Evolutionary conservation across 225 moss, liverwort and hornwort species (phyloP), one percentile per base, ranked within the genome.

Genomic region (Climacium dendroides): DNA sequence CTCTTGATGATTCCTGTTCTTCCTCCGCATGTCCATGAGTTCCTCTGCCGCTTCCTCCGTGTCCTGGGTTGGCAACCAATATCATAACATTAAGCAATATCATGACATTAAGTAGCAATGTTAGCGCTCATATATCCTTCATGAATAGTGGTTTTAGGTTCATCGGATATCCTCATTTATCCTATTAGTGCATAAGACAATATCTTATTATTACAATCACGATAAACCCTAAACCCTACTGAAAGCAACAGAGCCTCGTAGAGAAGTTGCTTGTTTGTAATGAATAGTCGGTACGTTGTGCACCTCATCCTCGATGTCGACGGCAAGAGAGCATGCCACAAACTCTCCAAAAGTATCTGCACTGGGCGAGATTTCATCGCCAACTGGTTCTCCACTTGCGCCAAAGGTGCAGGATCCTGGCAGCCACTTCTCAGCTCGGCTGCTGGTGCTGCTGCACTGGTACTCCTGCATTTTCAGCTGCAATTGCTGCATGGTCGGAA

Each of bases 381-480:
- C 82, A 5, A 69, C 22, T 39, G 70, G 2, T 34, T 88, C 80
- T 20, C 77, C 83, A 72, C n/a, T 83, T 57, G 90, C 87, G 74
- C 89, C 85, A 57, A 90, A 94, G 73, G 81, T 57, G 71, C 88
- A 78, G 22, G 87, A 81, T 50, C 90, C 91, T 22, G 92, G 89
- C 57, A 89, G 78, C 91, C 89, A 91, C 50, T 89, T 91, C 64
- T 88, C 90, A 45, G 89, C 81, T 69, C 89, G 78, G 35, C 59
- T 66, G 69, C 65, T 83, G 39, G 64, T 74, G 73, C 62, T 66
- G 60, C 82, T 82, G 82, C 65, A 65, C 82, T 92, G 86, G 45
- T 89, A 92, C 64, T 92, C 92, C 39, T 91, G 91, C 92, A 91
- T 91, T 87, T 91, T 91, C 50, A 92, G 73, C 72, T 92, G 92